phyloP scores from a whole-genome alignment of 176 grass and related monocot genomes.

The Carex myosuroides region DNA sequence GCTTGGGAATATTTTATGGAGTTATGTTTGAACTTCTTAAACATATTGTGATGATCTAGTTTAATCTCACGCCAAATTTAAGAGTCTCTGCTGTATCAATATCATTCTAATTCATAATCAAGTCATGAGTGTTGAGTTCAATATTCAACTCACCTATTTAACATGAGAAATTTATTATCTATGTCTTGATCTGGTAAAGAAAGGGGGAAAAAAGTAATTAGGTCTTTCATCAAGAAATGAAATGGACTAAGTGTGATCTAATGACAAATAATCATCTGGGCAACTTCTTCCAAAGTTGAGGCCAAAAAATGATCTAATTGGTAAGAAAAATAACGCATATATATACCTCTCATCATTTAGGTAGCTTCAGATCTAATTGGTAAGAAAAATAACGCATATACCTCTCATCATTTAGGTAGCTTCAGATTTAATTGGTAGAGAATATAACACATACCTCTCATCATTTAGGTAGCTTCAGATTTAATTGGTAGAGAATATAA shows the following conservation, averaged over 20 bases:
- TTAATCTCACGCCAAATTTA: neutral
- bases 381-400: neutral
- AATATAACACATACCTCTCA: neutral
- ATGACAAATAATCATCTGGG: neutral
- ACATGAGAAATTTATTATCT: neutral
- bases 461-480: neutral
- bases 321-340: neutral
- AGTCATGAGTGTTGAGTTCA: neutral
- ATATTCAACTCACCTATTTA: neutral
- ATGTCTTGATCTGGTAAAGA: neutral
- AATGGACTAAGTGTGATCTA: neutral
- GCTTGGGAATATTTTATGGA: neutral
- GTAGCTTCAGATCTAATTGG: neutral
- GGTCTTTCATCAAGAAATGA: neutral
- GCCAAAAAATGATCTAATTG: neutral
- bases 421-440: neutral
- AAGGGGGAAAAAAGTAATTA: neutral
- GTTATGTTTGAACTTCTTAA: neutral
- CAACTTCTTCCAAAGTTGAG: neutral
- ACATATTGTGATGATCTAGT: neutral
- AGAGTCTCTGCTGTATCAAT: neutral
- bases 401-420: neutral
- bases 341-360: neutral
- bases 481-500: neutral
- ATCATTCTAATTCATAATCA: neutral